A percentile compares a stretch with the other conserved stretches of the same genome.
These are phyloP conservation scores for Agarophyton chilense DNA, from an alignment of 23 red algal genomes.

Conservation along the genomic window DNA sequence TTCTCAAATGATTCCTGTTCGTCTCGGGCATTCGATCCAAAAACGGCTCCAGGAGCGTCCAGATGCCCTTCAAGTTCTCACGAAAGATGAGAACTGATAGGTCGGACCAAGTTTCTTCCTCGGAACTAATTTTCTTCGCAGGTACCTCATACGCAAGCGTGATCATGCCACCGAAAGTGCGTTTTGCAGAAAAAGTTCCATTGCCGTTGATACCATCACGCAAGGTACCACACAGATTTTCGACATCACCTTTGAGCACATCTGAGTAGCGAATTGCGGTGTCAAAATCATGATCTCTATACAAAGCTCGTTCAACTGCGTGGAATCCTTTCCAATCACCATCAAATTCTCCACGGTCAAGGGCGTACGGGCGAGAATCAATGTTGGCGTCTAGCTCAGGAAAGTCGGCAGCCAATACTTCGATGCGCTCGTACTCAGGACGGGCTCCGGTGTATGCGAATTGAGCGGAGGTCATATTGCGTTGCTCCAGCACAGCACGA, in stretches of 20 bases:
- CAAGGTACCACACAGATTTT: conserved; percentile 37
- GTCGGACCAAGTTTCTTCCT: conserved; percentile 74
- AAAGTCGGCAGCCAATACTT: conserved; percentile 61
- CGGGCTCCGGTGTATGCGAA: conserved; percentile 29
- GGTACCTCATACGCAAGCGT: conserved; percentile 69
- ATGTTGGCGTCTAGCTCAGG: conserved; percentile 39
- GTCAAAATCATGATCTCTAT: conserved; percentile 41
- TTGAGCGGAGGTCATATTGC: conserved; percentile 21
- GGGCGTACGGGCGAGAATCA: conserved; percentile 59
- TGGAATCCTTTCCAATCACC: conserved; percentile 55
- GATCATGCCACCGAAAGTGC: conserved; percentile 43
- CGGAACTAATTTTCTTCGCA: conserved; percentile 68
- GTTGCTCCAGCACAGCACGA: background rate
- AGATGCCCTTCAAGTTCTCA: conserved; percentile 70
- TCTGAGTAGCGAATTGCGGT: background rate
- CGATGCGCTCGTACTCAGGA: conserved; percentile 62
- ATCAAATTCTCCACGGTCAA: conserved; percentile 49
- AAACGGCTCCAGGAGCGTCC: conserved; percentile 40
- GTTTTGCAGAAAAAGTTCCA: conserved; percentile 4
- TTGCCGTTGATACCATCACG: background rate
- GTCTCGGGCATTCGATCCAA: background rate
- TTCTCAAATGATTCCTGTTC: background rate
- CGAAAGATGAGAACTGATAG: conserved; percentile 58
- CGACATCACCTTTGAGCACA: conserved; percentile 49
- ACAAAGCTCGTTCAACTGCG: conserved; percentile 49